These are phyloP conservation scores for Prunus armeniaca DNA, from an alignment of 306 rosid genomes.

Conservation along the genomic window DNA sequence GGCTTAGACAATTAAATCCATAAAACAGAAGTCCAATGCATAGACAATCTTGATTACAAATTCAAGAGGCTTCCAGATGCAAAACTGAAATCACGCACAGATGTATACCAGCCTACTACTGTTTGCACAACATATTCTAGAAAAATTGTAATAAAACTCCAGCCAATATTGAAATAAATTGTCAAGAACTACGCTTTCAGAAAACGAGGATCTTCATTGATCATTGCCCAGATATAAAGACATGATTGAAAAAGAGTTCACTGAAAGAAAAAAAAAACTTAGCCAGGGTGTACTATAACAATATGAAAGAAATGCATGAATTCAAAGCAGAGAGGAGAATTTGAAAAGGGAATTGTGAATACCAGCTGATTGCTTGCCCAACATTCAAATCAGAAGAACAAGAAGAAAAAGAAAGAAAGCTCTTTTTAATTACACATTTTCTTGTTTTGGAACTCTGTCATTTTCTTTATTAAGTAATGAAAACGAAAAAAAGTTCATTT, in stretches of 20 bases:
- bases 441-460: conserved; percentile 9
- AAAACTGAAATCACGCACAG: no score
- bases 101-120: no score
- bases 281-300: no score
- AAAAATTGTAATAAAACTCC: no score
- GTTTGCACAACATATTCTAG: no score
- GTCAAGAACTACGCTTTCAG: no score
- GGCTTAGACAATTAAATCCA: neutral
- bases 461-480: neutral
- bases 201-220: no score
- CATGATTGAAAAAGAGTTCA: no score
- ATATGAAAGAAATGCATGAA: neutral
- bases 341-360: conserved; percentile 17
- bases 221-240: no score
- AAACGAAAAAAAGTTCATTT: neutral
- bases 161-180: no score
- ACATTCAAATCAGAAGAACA: conserved; percentile 38
- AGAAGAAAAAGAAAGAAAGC: neutral
- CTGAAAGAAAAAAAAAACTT: no score
- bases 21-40: neutral
- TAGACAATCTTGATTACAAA: neutral
- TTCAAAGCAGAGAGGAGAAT: neutral
- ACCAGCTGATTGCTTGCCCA: conserved; percentile 94
- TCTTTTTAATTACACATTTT: neutral
- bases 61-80: neutral